Conservation (phyloP, 139 green algal species). For the Picochlorum costavermella region DNA sequence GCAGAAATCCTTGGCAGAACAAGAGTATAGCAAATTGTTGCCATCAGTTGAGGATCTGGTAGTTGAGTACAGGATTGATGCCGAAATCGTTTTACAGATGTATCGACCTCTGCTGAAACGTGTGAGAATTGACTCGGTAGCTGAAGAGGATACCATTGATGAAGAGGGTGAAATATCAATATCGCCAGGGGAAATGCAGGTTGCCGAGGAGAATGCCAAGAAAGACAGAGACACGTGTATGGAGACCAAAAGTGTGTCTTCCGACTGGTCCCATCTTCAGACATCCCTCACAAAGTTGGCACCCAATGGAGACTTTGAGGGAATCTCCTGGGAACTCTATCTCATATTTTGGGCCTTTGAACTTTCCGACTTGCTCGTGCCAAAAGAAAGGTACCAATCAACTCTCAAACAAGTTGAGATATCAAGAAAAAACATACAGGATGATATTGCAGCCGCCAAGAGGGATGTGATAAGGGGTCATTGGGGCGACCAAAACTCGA, state of each 20-base stretch:
- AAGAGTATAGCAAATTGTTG: constrained; percentile 47
- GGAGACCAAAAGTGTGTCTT: constrained; percentile 4
- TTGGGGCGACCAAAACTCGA: not conserved
- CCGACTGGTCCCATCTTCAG: constrained; percentile 18
- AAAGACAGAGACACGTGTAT: constrained; percentile 5
- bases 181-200: not conserved
- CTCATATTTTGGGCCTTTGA: constrained; percentile 62
- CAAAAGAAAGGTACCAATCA: constrained; percentile 25
- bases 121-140: not conserved
- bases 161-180: constrained; percentile 16
- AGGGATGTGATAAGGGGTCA: not conserved
- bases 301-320: constrained; percentile 22
- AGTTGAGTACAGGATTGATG: constrained; percentile 50
- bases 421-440: constrained; percentile 6
- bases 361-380: constrained; percentile 61
- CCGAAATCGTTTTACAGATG: constrained; percentile 58
- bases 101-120: constrained; percentile 49
- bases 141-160: not conserved
- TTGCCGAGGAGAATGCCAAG: constrained; percentile 2
- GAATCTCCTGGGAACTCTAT: constrained; percentile 54
- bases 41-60: constrained; percentile 37
- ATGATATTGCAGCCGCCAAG: constrained; percentile 6
- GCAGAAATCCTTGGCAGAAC: constrained; percentile 30
- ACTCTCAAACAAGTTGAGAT: constrained; percentile 24
- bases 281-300: constrained; percentile 18